Conservation (phyloP, 1,284 basidiomycete genomes). For the Pterulicium gracile region DNA sequence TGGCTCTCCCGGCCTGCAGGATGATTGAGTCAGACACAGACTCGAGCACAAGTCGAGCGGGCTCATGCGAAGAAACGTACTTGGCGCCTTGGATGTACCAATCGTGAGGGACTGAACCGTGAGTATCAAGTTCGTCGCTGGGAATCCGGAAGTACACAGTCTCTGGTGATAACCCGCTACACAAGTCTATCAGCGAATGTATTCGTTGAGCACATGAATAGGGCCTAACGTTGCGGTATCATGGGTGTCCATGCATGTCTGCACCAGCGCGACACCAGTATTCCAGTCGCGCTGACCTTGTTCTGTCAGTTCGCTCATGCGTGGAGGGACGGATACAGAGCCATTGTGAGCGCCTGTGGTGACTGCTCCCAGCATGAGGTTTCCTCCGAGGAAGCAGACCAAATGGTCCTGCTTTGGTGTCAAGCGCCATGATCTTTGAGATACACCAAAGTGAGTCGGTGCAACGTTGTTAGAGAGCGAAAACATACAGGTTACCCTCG, state of each 20-base stretch:
- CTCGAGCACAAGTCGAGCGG: slow-evolving; percentile 11
- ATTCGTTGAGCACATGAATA: background rate
- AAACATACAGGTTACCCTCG: slow-evolving; percentile 43
- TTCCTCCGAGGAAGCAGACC: slow-evolving; percentile 90
- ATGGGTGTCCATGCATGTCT: slow-evolving; percentile 85
- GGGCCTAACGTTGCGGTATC: slow-evolving; percentile 66
- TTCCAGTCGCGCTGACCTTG: slow-evolving; percentile 69
- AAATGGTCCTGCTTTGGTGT: slow-evolving; percentile 91
- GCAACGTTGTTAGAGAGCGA: slow-evolving; percentile 13
- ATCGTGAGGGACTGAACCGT: slow-evolving; percentile 36
- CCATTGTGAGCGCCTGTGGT: slow-evolving; percentile 43
- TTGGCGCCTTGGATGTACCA: slow-evolving; percentile 83
- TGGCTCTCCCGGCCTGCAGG: slow-evolving; percentile 31
- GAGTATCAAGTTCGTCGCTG: slow-evolving; percentile 37
- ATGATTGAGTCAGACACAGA: background rate
- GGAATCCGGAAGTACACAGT: slow-evolving; percentile 68
- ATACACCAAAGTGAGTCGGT: slow-evolving; percentile 7
- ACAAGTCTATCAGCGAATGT: slow-evolving; percentile 2
- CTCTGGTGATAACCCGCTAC: slow-evolving; percentile 73
- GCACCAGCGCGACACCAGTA: slow-evolving; percentile 71
- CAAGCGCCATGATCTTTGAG: slow-evolving; percentile 54
- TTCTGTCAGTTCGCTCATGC: slow-evolving; percentile 40
- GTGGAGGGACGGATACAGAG: slow-evolving; percentile 50
- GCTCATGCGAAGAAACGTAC: slow-evolving; percentile 29
- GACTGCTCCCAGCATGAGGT: slow-evolving; percentile 83